phyloP scores from a whole-genome alignment of 495 filamentous ascomycete species.

The Trichocladium antarcticum region DNA sequence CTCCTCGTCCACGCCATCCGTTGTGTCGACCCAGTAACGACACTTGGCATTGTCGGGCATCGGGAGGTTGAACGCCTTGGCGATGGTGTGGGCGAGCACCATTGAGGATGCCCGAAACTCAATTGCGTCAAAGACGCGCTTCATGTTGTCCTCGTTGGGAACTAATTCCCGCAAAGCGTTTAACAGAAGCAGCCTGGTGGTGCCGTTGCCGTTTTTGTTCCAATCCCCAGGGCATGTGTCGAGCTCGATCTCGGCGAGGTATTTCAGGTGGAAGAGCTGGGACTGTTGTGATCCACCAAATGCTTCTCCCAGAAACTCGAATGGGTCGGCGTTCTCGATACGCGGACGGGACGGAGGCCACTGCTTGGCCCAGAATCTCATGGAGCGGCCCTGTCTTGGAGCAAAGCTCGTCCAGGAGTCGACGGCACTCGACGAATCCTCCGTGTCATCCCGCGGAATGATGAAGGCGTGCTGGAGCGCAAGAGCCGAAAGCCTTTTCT shows the following conservation, averaged over 20 bases:
- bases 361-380: slow-evolving; percentile 17
- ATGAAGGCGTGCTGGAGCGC: slow-evolving; percentile 7
- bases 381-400: slow-evolving; percentile 10
- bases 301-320: slow-evolving; percentile 26
- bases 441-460: not conserved
- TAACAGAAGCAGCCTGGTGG: slow-evolving; percentile 13
- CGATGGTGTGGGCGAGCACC: slow-evolving; percentile 22
- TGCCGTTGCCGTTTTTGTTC: slow-evolving; percentile 11
- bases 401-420: slow-evolving; percentile 11
- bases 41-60: slow-evolving; percentile 12
- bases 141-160: slow-evolving; percentile 13
- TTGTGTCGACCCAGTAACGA: slow-evolving; percentile 17
- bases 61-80: slow-evolving; percentile 22
- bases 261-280: slow-evolving; percentile 29
- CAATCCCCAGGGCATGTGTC: slow-evolving; percentile 26
- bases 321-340: slow-evolving; percentile 1
- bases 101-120: slow-evolving; percentile 29
- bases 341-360: slow-evolving; percentile 5
- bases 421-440: not conserved
- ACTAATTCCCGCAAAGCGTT: slow-evolving; percentile 4
- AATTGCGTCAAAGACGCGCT: slow-evolving; percentile 26
- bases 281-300: slow-evolving; percentile 27
- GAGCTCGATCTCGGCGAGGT: slow-evolving; percentile 25
- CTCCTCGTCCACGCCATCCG: not conserved
- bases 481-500: slow-evolving; percentile 9